Percentiles rank a stretch among this genome's conserved stretches.
phyloP scores from a whole-genome alignment of 75 land plant genomes.

The Chamaecyparis obtusa region DNA sequence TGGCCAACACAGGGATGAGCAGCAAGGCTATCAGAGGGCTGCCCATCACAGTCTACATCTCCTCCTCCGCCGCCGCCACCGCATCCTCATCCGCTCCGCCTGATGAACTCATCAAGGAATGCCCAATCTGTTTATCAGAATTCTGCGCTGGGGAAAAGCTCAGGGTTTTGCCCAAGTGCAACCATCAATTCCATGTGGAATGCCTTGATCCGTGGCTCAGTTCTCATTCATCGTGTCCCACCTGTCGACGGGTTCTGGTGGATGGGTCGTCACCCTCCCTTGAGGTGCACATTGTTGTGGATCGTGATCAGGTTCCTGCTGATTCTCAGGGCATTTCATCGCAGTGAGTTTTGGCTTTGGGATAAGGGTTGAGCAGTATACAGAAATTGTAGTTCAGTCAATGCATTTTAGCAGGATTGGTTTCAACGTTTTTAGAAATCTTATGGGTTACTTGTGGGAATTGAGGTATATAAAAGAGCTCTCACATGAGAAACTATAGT shows the following conservation, averaged over 20 bases:
- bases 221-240: slow-evolving; percentile 73
- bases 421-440: too few relatives aligned
- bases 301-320: not conserved
- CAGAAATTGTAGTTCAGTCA: too few relatives aligned
- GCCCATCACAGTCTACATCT: slow-evolving; percentile 31
- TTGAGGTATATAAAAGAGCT: too few relatives aligned
- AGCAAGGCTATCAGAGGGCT: slow-evolving; percentile 35
- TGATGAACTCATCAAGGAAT: slow-evolving; percentile 28
- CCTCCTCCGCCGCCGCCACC: not conserved
- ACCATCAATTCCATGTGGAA: slow-evolving; percentile 61
- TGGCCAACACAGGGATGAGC: slow-evolving; percentile 39
- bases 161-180: slow-evolving; percentile 58
- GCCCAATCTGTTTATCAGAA: slow-evolving; percentile 64
- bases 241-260: slow-evolving; percentile 45
- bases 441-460: too few relatives aligned
- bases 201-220: slow-evolving; percentile 78
- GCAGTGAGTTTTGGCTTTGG: too few relatives aligned
- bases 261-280: slow-evolving; percentile 13
- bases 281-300: not conserved
- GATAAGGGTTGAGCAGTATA: too few relatives aligned
- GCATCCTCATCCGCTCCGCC: not conserved
- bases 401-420: too few relatives aligned
- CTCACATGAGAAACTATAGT: too few relatives aligned
- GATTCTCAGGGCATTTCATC: not conserved
- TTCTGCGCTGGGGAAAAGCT: slow-evolving; percentile 47